These are phyloP conservation scores for Clarireedia homoeocarpa DNA, from an alignment of 2,329 filamentous ascomycete genomes.

Conservation along the genomic window DNA sequence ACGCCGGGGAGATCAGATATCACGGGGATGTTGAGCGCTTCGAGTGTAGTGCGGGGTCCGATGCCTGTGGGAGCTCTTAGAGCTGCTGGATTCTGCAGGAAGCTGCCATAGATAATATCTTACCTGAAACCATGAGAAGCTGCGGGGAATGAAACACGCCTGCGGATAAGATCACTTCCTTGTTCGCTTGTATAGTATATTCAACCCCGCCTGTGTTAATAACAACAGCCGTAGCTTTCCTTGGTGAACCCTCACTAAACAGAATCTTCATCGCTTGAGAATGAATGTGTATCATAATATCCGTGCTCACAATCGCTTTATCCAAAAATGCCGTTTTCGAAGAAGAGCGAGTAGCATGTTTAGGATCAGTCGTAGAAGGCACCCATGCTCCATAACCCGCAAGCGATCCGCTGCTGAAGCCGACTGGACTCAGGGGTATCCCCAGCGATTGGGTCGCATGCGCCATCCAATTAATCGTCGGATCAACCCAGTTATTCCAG, in stretches of 20 bases:
- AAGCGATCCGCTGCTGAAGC: constrained; percentile 18
- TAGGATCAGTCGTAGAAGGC: constrained; percentile 12
- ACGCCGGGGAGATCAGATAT: constrained; percentile 41
- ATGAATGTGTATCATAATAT: neutral
- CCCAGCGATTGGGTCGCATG: constrained; percentile 13
- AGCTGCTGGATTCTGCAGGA: neutral
- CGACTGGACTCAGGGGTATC: constrained; percentile 8
- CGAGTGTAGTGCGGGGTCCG: neutral
- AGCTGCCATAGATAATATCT: neutral
- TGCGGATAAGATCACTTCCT: constrained; percentile 14
- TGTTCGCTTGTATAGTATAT: constrained; percentile 13
- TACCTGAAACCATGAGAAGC: constrained; percentile 1
- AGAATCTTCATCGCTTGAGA: constrained; percentile 6
- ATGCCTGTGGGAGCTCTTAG: neutral
- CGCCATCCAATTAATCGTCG: constrained; percentile 9
- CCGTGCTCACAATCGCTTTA: neutral
- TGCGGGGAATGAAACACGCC: neutral
- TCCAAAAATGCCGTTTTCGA: constrained; percentile 5
- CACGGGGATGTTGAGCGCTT: constrained; percentile 32
- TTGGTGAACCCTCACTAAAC: neutral
- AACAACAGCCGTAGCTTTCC: neutral
- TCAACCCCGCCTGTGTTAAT: neutral
- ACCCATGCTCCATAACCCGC: constrained; percentile 9
- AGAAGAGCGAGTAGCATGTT: constrained; percentile 12
- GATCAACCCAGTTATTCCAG: constrained; percentile 31